Evolutionary conservation across 202 grass and related monocot species (phyloP).

Genomic region (Elaeis oleifera): DNA sequence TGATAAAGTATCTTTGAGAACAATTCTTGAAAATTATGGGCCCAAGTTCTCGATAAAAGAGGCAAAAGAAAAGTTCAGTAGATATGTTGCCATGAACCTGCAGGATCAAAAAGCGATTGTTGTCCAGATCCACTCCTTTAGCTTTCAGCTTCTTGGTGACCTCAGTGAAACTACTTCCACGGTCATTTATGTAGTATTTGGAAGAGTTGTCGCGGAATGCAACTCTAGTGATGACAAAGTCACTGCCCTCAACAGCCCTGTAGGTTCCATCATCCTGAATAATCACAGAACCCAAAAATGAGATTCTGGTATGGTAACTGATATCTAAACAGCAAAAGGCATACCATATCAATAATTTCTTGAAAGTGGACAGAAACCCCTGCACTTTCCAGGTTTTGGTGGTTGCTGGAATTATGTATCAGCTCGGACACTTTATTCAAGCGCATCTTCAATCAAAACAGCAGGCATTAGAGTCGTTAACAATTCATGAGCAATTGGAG

Average conservation of each 20-base stretch:
- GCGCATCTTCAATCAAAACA: slow-evolving; percentile 55
- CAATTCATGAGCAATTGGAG: no score
- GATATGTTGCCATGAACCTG: slow-evolving; percentile 32
- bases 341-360: slow-evolving; percentile 97
- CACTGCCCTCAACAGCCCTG: slow-evolving; percentile 60
- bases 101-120: slow-evolving; percentile 97
- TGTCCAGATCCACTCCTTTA: slow-evolving; percentile 95
- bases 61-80: no score
- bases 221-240: slow-evolving; percentile 74
- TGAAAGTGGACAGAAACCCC: slow-evolving; percentile 93
- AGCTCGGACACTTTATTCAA: slow-evolving; percentile 96
- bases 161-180: slow-evolving; percentile 85
- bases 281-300: slow-evolving; percentile 10
- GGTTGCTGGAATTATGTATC: slow-evolving; percentile 94
- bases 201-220: slow-evolving; percentile 88
- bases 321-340: background rate
- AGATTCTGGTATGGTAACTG: no score
- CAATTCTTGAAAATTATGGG: no score
- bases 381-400: slow-evolving; percentile 81
- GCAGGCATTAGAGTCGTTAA: slow-evolving; percentile 3
- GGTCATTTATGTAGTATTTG: slow-evolving; percentile 90
- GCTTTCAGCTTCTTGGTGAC: slow-evolving; percentile 79
- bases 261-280: slow-evolving; percentile 76
- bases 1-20: no score
- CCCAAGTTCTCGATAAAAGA: no score